Evolutionary conservation across 1,139 yeast genomes (phyloP).

Genomic region (Barnettozyma hawaiiensis): DNA sequence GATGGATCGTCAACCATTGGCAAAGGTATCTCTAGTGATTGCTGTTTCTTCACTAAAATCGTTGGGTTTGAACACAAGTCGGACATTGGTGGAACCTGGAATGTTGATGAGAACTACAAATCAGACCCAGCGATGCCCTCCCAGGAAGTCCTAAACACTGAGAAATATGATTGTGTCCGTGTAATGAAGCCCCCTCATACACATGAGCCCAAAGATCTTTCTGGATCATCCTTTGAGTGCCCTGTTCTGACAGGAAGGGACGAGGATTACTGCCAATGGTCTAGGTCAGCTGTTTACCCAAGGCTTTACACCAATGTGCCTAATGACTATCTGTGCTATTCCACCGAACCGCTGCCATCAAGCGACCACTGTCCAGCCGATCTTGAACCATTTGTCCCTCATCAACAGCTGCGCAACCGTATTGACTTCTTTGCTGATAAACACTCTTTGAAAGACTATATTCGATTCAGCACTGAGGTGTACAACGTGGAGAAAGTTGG

Average conservation of each 20-base stretch:
- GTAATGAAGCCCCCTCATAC: conserved; percentile 18
- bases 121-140: conserved; percentile 25
- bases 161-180: conserved; percentile 22
- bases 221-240: conserved; percentile 13
- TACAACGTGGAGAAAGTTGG: conserved; percentile 34
- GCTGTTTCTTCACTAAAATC: conserved; percentile 27
- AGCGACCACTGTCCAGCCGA: conserved; percentile 3
- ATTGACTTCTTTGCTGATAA: conserved; percentile 28
- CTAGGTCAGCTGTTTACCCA: conserved; percentile 36
- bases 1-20: conserved; percentile 23
- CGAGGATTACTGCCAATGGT: conserved; percentile 33
- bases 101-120: conserved; percentile 14
- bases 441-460: conserved; percentile 30
- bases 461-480: conserved; percentile 38
- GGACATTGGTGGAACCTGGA: conserved; percentile 35
- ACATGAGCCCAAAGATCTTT: conserved; percentile 10
- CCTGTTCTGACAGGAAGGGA: conserved; percentile 11
- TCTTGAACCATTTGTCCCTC: conserved; percentile 34
- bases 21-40: conserved; percentile 10
- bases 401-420: conserved; percentile 33
- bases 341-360: conserved; percentile 23
- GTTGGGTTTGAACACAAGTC: conserved; percentile 33
- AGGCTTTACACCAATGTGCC: conserved; percentile 46
- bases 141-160: conserved; percentile 25
- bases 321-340: conserved; percentile 35